Conservation (phyloP, 1,139 yeast genomes). For the Debaryomyces robertsiae region DNA sequence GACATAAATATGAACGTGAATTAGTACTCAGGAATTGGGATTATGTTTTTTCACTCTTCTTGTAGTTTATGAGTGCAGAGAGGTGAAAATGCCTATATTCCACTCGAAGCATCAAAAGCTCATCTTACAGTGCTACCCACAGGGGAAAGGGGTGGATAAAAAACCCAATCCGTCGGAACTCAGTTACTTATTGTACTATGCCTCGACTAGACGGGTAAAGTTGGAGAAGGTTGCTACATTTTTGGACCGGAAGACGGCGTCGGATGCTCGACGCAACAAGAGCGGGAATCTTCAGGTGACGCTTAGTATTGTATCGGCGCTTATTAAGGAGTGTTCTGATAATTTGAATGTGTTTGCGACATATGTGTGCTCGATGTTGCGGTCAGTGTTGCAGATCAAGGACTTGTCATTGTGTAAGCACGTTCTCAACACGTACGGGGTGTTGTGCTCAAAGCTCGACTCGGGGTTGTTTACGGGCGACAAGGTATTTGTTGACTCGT, state of each 20-base stretch:
- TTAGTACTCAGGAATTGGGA: not conserved
- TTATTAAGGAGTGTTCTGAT: conserved; percentile 76
- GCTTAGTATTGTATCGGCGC: conserved; percentile 64
- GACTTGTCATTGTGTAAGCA: conserved; percentile 62
- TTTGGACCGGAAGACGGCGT: conserved; percentile 60
- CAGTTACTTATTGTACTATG: conserved; percentile 84
- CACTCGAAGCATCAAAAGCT: conserved; percentile 87
- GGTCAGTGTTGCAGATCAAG: conserved; percentile 43
- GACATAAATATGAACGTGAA: not conserved
- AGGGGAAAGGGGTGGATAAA: conserved; percentile 82
- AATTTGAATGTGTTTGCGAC: conserved; percentile 82
- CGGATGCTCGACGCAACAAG: conserved; percentile 63
- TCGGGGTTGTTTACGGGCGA: conserved; percentile 75
- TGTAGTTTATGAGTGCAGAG: not conserved
- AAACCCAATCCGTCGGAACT: conserved; percentile 91
- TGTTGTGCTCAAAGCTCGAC: conserved; percentile 67
- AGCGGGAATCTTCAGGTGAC: conserved; percentile 86
- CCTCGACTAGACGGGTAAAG: conserved; percentile 87
- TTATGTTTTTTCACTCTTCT: not conserved
- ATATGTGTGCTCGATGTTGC: conserved; percentile 54
- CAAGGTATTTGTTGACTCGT: conserved; percentile 54
- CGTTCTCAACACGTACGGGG: conserved; percentile 52
- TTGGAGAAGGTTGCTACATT: conserved; percentile 81
- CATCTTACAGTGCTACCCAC: conserved; percentile 89
- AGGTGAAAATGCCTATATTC: conserved; percentile 34